Evolutionary conservation across 352 stramenopile species (phyloP), one percentile per base, ranked within the genome.

Genomic region (Blastocystis sp.): DNA sequence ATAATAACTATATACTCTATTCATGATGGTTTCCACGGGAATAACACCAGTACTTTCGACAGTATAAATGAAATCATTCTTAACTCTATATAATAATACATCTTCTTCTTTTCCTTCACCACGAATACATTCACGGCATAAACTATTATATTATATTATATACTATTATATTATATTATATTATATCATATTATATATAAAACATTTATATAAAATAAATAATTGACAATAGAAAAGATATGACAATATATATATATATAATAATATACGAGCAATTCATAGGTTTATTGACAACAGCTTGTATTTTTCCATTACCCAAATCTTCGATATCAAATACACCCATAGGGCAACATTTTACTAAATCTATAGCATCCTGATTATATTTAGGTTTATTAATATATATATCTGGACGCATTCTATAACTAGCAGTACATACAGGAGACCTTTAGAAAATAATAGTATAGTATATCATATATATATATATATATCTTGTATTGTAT

Each of bases 21-120:
- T 35, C 7, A 72, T 48, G 19, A 72, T 18, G 33, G 18, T 33
- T 18, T 30, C 19, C 0, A 64, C 31, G n/a, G 45, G 52, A 0
- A 71, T 23, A 4, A 35, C 46, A 30, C 68, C 68, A 1, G 67
- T 59, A 31, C 31, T 65, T 45, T 73, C 68, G n/a, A 73, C 66
- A 18, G 56, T 66, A 39, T 73, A 73, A 37, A 73, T 72, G 40
- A 73, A 73, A 33, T 73, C 67, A n/a, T 72, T 55, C 19, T 43
- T 47, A 16, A 64, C 55, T 25, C 65, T 36, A n/a, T 64, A 42
- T 23, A 73, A 24, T 23, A 39, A 19, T 11, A 73, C 65, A 5
- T 24, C n/a, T n/a, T 68, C 37, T 13, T 36, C 19, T 19, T 47
- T 71, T 30, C 66, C 52, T 30, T 69, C 44, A 13, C 47, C 39